Conservation (phyloP, 108 stramenopile species). For the Bacterosira constricta region DNA sequence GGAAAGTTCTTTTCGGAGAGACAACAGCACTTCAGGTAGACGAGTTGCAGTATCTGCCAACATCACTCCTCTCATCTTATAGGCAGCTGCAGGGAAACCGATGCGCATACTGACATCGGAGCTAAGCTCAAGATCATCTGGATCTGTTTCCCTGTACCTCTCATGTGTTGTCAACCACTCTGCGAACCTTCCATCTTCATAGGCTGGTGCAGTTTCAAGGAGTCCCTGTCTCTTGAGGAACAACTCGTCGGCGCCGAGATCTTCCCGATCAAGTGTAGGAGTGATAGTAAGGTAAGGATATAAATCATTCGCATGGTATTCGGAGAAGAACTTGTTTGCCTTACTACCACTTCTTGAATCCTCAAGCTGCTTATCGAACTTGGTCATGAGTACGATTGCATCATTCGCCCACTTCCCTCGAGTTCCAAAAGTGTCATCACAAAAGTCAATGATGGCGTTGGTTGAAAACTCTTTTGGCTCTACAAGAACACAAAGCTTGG, state of each 20-base stretch:
- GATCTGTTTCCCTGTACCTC: constrained; percentile 44
- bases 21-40: constrained; percentile 66
- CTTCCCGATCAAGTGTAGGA: constrained; percentile 66
- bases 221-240: constrained; percentile 50
- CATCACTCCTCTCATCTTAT: constrained; percentile 74
- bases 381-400: constrained; percentile 78
- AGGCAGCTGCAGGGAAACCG: constrained; percentile 59
- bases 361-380: constrained; percentile 76
- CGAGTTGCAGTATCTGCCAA: constrained; percentile 66
- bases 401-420: constrained; percentile 57
- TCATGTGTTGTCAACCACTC: constrained; percentile 54
- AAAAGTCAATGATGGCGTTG: constrained; percentile 73
- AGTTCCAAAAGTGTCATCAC: constrained; percentile 65
- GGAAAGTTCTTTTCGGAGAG: constrained; percentile 54
- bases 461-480: constrained; percentile 78
- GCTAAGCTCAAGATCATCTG: constrained; percentile 37
- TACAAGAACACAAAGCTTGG: constrained; percentile 74
- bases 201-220: constrained; percentile 39
- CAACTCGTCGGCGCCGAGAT: constrained; percentile 55
- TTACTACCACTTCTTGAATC: constrained; percentile 69
- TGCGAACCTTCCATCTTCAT: constrained; percentile 57
- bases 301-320: constrained; percentile 58
- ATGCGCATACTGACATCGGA: constrained; percentile 35
- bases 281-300: constrained; percentile 72
- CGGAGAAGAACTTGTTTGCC: constrained; percentile 72